Percentiles rank a stretch among this genome's conserved stretches.
Conservation (phyloP, 306 rosid genomes). For the Mimosa pudica region DNA sequence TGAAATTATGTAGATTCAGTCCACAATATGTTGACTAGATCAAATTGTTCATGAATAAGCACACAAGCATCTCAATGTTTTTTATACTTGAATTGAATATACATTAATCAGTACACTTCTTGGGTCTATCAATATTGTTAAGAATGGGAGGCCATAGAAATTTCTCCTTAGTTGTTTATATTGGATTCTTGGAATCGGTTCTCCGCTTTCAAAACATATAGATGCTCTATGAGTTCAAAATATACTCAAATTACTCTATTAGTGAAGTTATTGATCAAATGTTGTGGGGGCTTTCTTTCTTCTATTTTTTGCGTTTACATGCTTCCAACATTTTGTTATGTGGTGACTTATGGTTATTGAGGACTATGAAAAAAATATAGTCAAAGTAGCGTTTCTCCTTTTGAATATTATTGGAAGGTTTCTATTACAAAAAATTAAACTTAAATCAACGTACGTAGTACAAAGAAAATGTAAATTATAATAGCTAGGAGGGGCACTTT, state of each 20-base stretch:
- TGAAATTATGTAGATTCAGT: not conserved
- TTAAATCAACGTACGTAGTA: not conserved
- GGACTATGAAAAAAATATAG: not conserved
- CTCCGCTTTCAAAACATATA: slow-evolving; percentile 34
- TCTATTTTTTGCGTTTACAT: not conserved
- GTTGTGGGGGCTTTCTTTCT: not conserved
- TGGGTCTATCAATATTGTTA: not conserved
- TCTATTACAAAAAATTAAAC: not conserved
- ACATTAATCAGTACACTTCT: not conserved
- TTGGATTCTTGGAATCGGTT: slow-evolving; percentile 15
- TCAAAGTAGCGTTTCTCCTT: not conserved
- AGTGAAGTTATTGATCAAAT: not conserved
- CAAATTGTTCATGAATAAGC: not conserved
- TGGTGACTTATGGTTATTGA: not conserved
- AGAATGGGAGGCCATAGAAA: not conserved
- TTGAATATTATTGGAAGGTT: not conserved
- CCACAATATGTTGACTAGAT: not conserved
- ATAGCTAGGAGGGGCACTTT: not conserved
- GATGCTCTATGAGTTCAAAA: not conserved
- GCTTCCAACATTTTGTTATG: not conserved
- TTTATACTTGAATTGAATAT: not conserved
- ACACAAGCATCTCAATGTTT: not conserved
- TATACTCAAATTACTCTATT: too few species aligned
- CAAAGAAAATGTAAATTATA: not conserved
- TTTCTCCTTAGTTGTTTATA: not conserved